Evolutionary conservation across 345 rosid species (phyloP), one percentile per base, ranked within the genome.

Genomic region (Eutrema yunnanense): DNA sequence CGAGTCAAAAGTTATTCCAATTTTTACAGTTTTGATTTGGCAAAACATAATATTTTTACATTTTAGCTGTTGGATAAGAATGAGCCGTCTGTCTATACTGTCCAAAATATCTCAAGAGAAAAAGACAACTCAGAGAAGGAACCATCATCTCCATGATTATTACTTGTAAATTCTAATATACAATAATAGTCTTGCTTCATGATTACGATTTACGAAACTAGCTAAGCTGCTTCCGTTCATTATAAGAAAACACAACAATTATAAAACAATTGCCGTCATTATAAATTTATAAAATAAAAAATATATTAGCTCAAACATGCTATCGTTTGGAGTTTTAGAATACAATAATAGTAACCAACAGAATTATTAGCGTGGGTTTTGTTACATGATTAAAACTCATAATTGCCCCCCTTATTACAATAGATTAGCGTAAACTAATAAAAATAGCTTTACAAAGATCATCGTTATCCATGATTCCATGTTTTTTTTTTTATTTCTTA

Each of bases 391-490:
- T 71, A 62, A 37, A 36, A n/a, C n/a, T n/a, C n/a, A n/a, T n/a
- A n/a, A n/a, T n/a, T n/a, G n/a, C n/a, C n/a, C n/a, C n/a, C n/a
- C n/a, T n/a, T n/a, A n/a, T n/a, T n/a, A n/a, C n/a, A n/a, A n/a
- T n/a, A n/a, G n/a, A n/a, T 29, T 62, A 62, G 4, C 14, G 5
- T 26, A 14, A 9, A 9, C 37, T 36, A 33, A 69, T n/a, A 69
- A 11, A 34, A 36, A 7, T 10, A 2, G 3, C 11, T 14, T 10
- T 10, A 50, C 3, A 2, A 46, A 54, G 70, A 63, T 63, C 41
- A 73, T 73, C 41, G 64, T 73, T 63, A 73, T 73, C 70, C 76
- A 72, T 44, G 56, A 63, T 44, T 63, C 64, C 13, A 40, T 62
- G 40, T 46, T 19, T 50, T 16, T 13, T 12, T 27, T 5, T n/a